Percentiles rank a stretch among this genome's conserved stretches.
These are phyloP conservation scores for Rubroshorea leprosula DNA, from an alignment of 345 rosid genomes.

Conservation along the genomic window DNA sequence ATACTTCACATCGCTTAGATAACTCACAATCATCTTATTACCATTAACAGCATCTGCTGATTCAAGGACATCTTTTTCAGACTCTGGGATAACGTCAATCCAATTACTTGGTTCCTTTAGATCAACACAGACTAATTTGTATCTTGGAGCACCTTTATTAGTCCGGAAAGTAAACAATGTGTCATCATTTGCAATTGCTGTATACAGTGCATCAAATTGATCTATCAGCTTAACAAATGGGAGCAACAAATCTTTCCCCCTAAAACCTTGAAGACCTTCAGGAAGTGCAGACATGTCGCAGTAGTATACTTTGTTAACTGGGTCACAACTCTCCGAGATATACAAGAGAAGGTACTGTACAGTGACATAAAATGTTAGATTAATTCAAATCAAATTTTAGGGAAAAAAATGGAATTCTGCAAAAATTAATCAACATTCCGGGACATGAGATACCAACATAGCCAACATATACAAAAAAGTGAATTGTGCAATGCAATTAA, in stretches of 20 bases:
- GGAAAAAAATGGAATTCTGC: background rate
- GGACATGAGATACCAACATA: background rate
- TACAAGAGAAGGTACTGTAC: constrained; percentile 68
- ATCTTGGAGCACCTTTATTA: constrained; percentile 77
- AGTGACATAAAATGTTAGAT: constrained; percentile 9
- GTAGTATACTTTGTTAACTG: constrained; percentile 72
- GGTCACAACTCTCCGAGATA: constrained; percentile 59
- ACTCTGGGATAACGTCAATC: constrained; percentile 69
- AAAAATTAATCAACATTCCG: no score
- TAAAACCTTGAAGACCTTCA: constrained; percentile 59
- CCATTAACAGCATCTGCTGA: constrained; percentile 63
- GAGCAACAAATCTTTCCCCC: constrained; percentile 39
- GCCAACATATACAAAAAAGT: background rate
- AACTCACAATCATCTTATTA: constrained; percentile 64
- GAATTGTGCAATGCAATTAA: background rate
- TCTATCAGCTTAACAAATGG: constrained; percentile 85
- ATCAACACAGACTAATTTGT: constrained; percentile 77
- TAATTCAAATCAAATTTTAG: background rate
- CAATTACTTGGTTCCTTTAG: constrained; percentile 64
- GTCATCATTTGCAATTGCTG: constrained; percentile 62
- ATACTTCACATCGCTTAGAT: constrained; percentile 84
- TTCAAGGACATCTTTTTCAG: constrained; percentile 73
- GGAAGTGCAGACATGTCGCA: constrained; percentile 64
- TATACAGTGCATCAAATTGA: constrained; percentile 57
- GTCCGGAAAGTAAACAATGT: constrained; percentile 68